Evolutionary conservation across 768 basidiomycete genomes (phyloP), one percentile per base, ranked within the genome.

Genomic region (Lactarius deliciosus): DNA sequence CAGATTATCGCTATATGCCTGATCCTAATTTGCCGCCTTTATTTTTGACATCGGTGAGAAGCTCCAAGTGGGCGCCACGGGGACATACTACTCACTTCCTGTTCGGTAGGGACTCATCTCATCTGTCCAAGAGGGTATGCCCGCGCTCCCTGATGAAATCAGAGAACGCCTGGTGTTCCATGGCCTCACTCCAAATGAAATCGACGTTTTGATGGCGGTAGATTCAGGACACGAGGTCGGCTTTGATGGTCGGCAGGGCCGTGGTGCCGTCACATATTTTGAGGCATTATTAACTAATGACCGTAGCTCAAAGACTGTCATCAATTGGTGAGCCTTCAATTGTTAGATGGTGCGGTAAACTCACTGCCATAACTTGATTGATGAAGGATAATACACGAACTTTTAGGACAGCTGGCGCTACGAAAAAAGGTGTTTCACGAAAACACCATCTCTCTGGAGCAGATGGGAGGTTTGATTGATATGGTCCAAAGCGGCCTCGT

Each of bases 1-100:
- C 92, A 1, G 97, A 99, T 75, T 99, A 98, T 75, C 85, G 92
- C 20, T 98, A 98, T 78, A 96, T 99, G 93, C 97, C 97, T 0
- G 97, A 99, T 75, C 88, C 94, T 0, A 98, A 98, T 75, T 78
- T 98, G 1, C 94, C 94, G 0, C 84, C 87, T 0, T 78, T 98
- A 6, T 73, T 85, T 38, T 72, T 91, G 8, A 81, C 82, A 64
- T 74, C 84, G 66, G 87, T 85, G 65, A 72, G 71, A 68, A 72
- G 18, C 54, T 58, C 68, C 40, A 2, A 64, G 54, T 57, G 8
- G n/a, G 64, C 38, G 25, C 43, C 40, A 66, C 28, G 41, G 10
- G 28, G 5, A 30, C 18, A 18, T 5, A 15, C 57, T 68, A 11
- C 57, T 68, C 30, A 66, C 55, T 60, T 38, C 43, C 10, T 1